phyloP scores from a whole-genome alignment of 2,329 filamentous ascomycete genomes.

The Teratosphaeriaceae sp. region DNA sequence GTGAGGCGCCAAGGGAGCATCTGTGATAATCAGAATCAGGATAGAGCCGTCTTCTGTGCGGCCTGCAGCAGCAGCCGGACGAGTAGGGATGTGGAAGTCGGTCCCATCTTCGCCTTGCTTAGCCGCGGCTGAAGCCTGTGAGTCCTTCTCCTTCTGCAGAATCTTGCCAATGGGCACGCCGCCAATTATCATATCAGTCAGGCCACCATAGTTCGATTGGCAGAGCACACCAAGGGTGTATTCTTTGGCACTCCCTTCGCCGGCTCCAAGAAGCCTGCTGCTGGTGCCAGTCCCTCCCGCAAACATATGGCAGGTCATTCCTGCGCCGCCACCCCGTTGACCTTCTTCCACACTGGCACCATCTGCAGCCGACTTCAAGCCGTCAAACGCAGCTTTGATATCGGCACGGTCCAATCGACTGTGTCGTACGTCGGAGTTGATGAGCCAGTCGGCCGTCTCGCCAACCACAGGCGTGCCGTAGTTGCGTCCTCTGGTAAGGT shows the following conservation, averaged over 20 bases:
- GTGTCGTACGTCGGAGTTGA: slow-evolving; percentile 12
- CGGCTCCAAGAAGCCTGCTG: slow-evolving; percentile 50
- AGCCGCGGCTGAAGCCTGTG: slow-evolving; percentile 29
- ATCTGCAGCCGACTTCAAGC: slow-evolving; percentile 55
- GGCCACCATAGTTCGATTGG: slow-evolving; percentile 59
- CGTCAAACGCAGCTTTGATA: slow-evolving; percentile 59
- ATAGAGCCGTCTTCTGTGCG: slow-evolving; percentile 54
- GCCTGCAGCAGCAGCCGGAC: slow-evolving; percentile 29
- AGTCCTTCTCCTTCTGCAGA: slow-evolving; percentile 42
- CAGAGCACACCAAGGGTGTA: slow-evolving; percentile 58
- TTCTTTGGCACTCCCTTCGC: slow-evolving; percentile 30
- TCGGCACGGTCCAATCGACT: slow-evolving; percentile 35
- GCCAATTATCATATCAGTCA: slow-evolving; percentile 50
- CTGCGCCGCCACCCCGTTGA: slow-evolving; percentile 59
- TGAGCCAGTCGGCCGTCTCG: slow-evolving; percentile 20
- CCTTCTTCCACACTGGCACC: slow-evolving; percentile 59
- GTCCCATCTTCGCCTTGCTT: slow-evolving; percentile 11
- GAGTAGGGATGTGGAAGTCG: neutral
- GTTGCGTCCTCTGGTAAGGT: slow-evolving; percentile 9
- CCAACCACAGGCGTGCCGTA: slow-evolving; percentile 21
- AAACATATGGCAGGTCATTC: slow-evolving; percentile 60
- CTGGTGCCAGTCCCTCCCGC: slow-evolving; percentile 61
- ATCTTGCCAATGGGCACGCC: slow-evolving; percentile 57
- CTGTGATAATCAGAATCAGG: slow-evolving; percentile 54
- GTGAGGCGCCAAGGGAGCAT: slow-evolving; percentile 52